Conservation (phyloP, 1,139 yeast species). For the Yamadazyma pseudoaaseri region DNA sequence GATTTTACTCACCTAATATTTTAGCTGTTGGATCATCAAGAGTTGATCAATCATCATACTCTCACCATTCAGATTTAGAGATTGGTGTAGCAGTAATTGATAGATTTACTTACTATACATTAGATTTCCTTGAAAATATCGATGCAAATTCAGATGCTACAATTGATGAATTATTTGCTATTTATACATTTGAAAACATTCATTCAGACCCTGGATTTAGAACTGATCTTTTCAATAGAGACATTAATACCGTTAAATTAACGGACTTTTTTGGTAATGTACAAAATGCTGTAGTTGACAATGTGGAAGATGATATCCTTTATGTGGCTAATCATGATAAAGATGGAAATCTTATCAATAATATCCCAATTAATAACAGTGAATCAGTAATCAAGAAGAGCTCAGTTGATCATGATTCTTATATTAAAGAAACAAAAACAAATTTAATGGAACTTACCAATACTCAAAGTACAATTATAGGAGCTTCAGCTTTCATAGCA, state of each 20-base stretch:
- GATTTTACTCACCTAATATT: constrained; percentile 89
- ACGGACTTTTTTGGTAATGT: constrained; percentile 97
- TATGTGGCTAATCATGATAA: constrained; percentile 29
- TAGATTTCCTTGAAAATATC: constrained; percentile 82
- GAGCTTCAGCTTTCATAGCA: constrained; percentile 17
- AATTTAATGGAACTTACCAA: constrained; percentile 17
- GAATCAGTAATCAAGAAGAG: constrained; percentile 5
- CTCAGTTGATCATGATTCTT: constrained; percentile 8
- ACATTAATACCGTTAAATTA: constrained; percentile 66
- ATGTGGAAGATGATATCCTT: constrained; percentile 46
- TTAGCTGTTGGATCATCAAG: constrained; percentile 93
- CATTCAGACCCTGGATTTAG: constrained; percentile 93
- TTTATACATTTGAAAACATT: constrained; percentile 79
- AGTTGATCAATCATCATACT: constrained; percentile 85
- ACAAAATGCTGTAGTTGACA: constrained; percentile 74
- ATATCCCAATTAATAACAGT: constrained; percentile 3
- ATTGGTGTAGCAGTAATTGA: constrained; percentile 98
- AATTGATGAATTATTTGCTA: constrained; percentile 77
- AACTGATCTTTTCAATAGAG: constrained; percentile 71
- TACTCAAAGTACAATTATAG: constrained; percentile 16
- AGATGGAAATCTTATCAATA: constrained; percentile 14
- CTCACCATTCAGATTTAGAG: constrained; percentile 93
- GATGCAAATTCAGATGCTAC: constrained; percentile 74
- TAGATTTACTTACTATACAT: constrained; percentile 87
- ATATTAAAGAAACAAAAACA: constrained; percentile 12